Conservation (phyloP, 2,329 filamentous ascomycete genomes). For the Colletotrichum simmondsii region DNA sequence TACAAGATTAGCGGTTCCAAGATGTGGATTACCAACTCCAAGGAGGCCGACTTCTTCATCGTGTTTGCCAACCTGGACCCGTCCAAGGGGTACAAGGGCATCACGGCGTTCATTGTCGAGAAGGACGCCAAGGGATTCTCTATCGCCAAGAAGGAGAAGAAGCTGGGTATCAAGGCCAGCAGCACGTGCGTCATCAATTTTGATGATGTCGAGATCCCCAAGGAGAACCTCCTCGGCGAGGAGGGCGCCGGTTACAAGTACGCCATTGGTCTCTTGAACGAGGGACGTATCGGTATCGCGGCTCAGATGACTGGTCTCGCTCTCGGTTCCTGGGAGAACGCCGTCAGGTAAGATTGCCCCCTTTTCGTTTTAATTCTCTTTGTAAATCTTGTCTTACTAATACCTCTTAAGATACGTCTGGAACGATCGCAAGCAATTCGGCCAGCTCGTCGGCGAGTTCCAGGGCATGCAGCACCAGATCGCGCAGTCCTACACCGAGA, state of each 20-base stretch:
- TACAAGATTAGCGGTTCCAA: conserved; percentile 92
- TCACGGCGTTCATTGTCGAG: conserved; percentile 94
- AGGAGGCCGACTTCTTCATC: conserved; percentile 95
- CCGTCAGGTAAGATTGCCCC: conserved; percentile 70
- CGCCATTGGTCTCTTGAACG: conserved; percentile 92
- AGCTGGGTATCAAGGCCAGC: conserved; percentile 94
- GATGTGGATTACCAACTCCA: conserved; percentile 99
- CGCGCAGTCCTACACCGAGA: conserved; percentile 94
- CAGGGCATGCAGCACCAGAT: conserved; percentile 99
- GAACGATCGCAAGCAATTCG: conserved; percentile 99
- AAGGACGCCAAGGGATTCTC: conserved; percentile 90
- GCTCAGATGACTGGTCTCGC: conserved; percentile 99
- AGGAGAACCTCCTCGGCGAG: conserved; percentile 87
- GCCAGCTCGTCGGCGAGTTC: conserved; percentile 92
- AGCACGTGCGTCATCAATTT: conserved; percentile 98
- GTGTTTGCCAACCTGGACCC: conserved; percentile 97
- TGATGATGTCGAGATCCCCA: conserved; percentile 92
- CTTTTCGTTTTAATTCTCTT: too few species aligned
- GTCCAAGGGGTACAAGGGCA: conserved; percentile 94
- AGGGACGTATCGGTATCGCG: conserved; percentile 96
- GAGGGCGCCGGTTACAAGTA: conserved; percentile 97
- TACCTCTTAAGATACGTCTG: conserved; percentile 77
- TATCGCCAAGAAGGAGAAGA: conserved; percentile 99
- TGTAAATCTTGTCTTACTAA: neutral
- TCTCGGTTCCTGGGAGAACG: conserved; percentile 94